Base-by-base conservation (phyloP, 2,329 filamentous ascomycete genomes). In the Coleophoma cylindrospora region DNA sequence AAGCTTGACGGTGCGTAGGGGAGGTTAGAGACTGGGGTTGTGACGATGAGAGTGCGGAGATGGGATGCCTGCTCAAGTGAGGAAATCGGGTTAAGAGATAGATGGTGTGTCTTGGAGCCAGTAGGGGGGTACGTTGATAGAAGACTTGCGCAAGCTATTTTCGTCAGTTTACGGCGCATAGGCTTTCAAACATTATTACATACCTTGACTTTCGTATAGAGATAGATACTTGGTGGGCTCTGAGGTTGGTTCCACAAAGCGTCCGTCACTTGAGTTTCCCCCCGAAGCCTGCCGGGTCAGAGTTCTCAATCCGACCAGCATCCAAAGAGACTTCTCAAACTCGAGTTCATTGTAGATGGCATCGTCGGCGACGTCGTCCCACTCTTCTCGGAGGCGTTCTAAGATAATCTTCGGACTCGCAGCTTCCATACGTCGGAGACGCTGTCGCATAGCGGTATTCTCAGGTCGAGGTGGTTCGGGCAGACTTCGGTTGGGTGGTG, bases 271-370 rank as follows among this genome's bases (percentile, higher is more conserved):
- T 12, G 21, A 9, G 6, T 2, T 33, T 12, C 4, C 41, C 14
- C 27, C 41, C 2, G 9, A 14, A 44, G 41, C 21, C 11, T 32
- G 11, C 32, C 19, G 12, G 13, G 11, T 54, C 58, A 74, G 69
- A 54, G 68, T 70, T 54, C 74, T 72, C 48, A 87, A 66, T 1
- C 74, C 74, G 21, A 76, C 81, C 34, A 84, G 69, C 68, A 89
- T 76, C 81, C 81, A 84, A 38, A 77, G 67, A 57, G 81, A 79
- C 60, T 79, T 79, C 54, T 79, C 75, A 43, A 79, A 68, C 51
- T 78, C 77, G 4, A 78, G 58, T 45, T 77, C 74, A 57, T 71
- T 70, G 56, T 75, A 77, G n/a, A 79, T 64, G 33, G 68, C 71
- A 3, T 74, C 69, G 49, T 78, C 74, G 1, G 67, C 62, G 12